A percentile compares a stretch with the other conserved stretches of the same genome.
phyloP scores from a whole-genome alignment of 1,284 basidiomycete species.

The Ganoderma meredithae region DNA sequence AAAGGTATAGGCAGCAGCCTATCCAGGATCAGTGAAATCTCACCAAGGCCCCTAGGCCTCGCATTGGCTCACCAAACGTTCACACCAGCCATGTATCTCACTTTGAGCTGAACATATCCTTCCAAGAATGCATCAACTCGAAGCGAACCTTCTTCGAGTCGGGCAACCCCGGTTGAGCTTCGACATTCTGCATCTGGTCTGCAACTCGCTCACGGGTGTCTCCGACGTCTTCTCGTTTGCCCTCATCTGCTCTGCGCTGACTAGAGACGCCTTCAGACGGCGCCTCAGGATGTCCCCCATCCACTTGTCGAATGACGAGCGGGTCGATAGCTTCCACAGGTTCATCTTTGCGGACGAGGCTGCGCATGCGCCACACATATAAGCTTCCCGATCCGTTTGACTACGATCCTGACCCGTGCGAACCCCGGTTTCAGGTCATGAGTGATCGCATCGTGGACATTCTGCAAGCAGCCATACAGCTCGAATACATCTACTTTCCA shows the following conservation, averaged over 20 bases:
- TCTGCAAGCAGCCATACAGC: background rate
- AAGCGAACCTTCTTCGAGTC: background rate
- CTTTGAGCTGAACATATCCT: background rate
- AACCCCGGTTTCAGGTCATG: background rate
- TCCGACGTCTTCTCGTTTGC: background rate
- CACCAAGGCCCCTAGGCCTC: background rate
- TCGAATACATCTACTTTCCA: background rate
- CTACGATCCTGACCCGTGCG: background rate
- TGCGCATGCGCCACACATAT: background rate
- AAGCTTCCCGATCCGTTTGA: background rate
- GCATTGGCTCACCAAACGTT: background rate
- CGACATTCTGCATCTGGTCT: constrained; percentile 1
- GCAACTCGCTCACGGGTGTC: background rate
- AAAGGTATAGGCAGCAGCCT: no score
- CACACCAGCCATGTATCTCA: background rate
- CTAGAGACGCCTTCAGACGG: background rate
- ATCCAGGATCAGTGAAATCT: background rate
- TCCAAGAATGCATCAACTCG: background rate
- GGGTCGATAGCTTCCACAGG: background rate
- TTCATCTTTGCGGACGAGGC: background rate
- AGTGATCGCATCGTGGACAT: background rate
- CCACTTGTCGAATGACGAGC: background rate
- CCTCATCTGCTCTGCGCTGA: background rate
- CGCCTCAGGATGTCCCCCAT: background rate
- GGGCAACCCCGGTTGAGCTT: background rate